A percentile compares a stretch with the other conserved stretches of the same genome.
Evolutionary conservation across 768 basidiomycete genomes (phyloP).

Genomic region (Thelephora aurantiotincta): DNA sequence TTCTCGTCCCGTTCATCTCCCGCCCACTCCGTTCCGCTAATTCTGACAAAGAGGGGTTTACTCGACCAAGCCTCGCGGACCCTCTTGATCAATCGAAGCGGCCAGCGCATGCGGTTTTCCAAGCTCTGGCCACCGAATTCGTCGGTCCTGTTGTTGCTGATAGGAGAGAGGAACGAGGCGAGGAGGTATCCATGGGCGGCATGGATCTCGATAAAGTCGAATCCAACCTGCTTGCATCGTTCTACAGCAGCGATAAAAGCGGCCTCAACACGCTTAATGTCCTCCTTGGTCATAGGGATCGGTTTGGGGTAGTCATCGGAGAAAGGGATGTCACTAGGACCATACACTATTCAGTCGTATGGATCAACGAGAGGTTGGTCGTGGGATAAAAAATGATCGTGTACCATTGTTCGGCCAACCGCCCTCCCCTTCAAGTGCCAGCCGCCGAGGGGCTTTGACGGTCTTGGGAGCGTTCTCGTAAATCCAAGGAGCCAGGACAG

Average conservation of each 20-base stretch:
- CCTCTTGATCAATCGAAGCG: slow-evolving; percentile 39
- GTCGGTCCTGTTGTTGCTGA: slow-evolving; percentile 63
- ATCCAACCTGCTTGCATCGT: slow-evolving; percentile 47
- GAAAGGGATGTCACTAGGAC: slow-evolving; percentile 45
- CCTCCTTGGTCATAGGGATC: slow-evolving; percentile 37
- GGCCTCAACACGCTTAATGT: slow-evolving; percentile 42
- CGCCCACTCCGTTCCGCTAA: slow-evolving; percentile 42
- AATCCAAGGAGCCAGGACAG: slow-evolving; percentile 58
- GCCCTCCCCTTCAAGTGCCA: slow-evolving; percentile 33
- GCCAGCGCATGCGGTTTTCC: slow-evolving; percentile 58
- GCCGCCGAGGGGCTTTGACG: slow-evolving; percentile 15
- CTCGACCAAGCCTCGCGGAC: slow-evolving; percentile 43
- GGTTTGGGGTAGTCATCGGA: slow-evolving; percentile 38
- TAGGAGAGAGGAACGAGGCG: slow-evolving; percentile 55
- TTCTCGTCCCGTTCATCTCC: slow-evolving; percentile 36
- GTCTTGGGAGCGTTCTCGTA: slow-evolving; percentile 21
- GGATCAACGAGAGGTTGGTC: not conserved
- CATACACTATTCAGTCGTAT: slow-evolving; percentile 32
- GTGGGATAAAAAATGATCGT: not conserved
- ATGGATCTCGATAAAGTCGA: slow-evolving; percentile 63
- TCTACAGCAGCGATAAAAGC: slow-evolving; percentile 43
- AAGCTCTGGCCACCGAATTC: slow-evolving; percentile 52
- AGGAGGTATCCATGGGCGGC: slow-evolving; percentile 62
- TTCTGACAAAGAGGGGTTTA: slow-evolving; percentile 57
- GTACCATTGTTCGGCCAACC: slow-evolving; percentile 61